These are phyloP conservation scores for Barnettozyma sp. DNA, from an alignment of 805 yeast species.

Conservation along the genomic window DNA sequence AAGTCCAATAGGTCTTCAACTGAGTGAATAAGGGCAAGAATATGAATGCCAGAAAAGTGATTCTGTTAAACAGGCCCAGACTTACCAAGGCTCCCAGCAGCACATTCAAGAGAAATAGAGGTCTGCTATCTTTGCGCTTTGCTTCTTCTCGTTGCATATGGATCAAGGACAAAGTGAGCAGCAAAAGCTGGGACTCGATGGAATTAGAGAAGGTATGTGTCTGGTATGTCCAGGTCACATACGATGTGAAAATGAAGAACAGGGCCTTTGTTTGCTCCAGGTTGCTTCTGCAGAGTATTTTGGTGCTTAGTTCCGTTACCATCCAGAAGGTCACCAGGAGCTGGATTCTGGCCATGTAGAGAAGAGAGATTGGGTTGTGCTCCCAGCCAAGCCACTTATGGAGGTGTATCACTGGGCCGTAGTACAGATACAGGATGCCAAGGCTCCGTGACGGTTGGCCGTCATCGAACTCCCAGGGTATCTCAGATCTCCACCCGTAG, in stretches of 20 bases:
- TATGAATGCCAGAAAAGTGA: conserved; percentile 75
- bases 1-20: conserved; percentile 34
- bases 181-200: conserved; percentile 51
- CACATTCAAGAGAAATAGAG: conserved; percentile 16
- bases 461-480: conserved; percentile 77
- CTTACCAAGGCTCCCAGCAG: conserved; percentile 45
- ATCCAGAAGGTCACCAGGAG: conserved; percentile 32
- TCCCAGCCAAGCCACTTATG: conserved; percentile 29
- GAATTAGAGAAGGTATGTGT: conserved; percentile 88
- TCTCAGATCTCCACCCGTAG: conserved; percentile 8
- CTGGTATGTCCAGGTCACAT: conserved; percentile 73
- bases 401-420: conserved; percentile 56
- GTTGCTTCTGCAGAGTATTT: conserved; percentile 41
- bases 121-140: conserved; percentile 7
- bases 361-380: conserved; percentile 45
- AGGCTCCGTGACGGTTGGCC: conserved; percentile 60
- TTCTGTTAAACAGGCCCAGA: conserved; percentile 76
- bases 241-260: conserved; percentile 45
- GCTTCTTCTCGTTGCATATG: conserved; percentile 23
- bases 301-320: conserved; percentile 32
- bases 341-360: conserved; percentile 49
- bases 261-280: conserved; percentile 38
- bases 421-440: conserved; percentile 57
- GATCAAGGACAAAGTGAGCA: conserved; percentile 35
- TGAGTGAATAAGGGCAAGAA: conserved; percentile 51